phyloP scores from a whole-genome alignment of 2,329 filamentous ascomycete species.

The Pseudopyrenochaeta lycopersici region DNA sequence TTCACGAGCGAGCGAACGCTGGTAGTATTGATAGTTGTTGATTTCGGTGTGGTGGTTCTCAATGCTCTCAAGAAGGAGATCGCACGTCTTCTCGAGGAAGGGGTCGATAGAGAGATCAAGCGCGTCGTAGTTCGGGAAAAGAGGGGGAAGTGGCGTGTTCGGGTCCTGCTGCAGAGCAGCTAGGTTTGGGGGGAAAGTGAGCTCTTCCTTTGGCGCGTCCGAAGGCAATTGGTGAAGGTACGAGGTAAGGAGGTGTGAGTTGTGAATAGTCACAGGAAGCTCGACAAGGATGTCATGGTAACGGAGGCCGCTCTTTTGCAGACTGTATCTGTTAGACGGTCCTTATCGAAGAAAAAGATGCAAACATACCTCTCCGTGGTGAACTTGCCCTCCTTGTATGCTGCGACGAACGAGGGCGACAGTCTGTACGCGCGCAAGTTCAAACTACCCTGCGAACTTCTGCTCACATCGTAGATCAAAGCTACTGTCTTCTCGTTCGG shows the following conservation, averaged over 20 bases:
- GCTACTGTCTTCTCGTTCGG: constrained; percentile 85
- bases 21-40: constrained; percentile 99
- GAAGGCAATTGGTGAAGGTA: constrained; percentile 92
- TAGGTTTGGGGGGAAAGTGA: constrained; percentile 80
- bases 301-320: constrained; percentile 92
- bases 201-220: constrained; percentile 69
- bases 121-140: constrained; percentile 88
- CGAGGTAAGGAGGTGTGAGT: constrained; percentile 94
- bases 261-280: constrained; percentile 88
- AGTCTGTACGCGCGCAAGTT: constrained; percentile 92
- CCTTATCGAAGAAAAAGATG: constrained; percentile 55
- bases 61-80: constrained; percentile 94
- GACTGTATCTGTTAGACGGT: constrained; percentile 60
- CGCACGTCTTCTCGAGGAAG: constrained; percentile 97
- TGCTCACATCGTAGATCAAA: constrained; percentile 93
- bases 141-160: constrained; percentile 66
- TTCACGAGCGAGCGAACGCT: constrained; percentile 90
- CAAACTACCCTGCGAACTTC: constrained; percentile 89
- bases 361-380: constrained; percentile 84
- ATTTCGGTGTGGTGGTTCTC: constrained; percentile 98
- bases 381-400: constrained; percentile 97
- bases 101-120: constrained; percentile 95
- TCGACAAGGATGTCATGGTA: constrained; percentile 95
- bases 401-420: constrained; percentile 84
- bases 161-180: constrained; percentile 76